Percentiles rank a stretch among this genome's conserved stretches.
Conservation (phyloP, 2,329 filamentous ascomycete genomes). For the Orbilia javanica region DNA sequence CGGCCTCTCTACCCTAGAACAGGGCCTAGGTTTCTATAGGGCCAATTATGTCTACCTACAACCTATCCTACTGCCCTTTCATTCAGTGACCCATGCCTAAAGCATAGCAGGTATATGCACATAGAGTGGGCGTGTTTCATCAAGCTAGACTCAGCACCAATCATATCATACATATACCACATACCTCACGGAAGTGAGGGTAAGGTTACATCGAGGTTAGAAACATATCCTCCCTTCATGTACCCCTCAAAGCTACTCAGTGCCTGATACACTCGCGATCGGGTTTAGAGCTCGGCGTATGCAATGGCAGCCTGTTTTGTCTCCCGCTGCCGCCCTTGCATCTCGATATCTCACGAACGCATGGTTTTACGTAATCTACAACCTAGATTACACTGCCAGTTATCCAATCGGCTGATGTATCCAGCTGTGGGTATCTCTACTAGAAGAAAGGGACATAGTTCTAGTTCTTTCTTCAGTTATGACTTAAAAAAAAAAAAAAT, state of each 20-base stretch:
- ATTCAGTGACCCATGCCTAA: background rate
- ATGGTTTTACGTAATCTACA: conserved; percentile 4
- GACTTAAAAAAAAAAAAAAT: too few relatives aligned
- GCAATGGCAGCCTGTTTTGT: background rate
- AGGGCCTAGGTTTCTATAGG: background rate
- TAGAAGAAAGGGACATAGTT: background rate
- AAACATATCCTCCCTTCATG: background rate
- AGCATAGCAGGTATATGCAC: background rate
- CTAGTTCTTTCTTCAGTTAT: background rate
- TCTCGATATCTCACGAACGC: background rate
- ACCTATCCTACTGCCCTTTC: background rate
- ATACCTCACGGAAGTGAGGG: background rate
- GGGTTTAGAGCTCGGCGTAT: background rate
- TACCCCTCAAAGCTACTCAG: background rate
- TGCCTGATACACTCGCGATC: background rate
- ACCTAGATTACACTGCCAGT: too few relatives aligned
- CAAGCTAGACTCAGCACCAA: background rate
- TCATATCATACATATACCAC: background rate
- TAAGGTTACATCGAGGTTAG: background rate
- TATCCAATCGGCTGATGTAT: background rate
- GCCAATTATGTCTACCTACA: background rate
- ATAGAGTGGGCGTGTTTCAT: background rate
- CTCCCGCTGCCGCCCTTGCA: background rate
- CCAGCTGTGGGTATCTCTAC: background rate
- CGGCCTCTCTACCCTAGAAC: too few relatives aligned